Conservation (phyloP, 805 yeast species). For the Yarrowia deformans region DNA sequence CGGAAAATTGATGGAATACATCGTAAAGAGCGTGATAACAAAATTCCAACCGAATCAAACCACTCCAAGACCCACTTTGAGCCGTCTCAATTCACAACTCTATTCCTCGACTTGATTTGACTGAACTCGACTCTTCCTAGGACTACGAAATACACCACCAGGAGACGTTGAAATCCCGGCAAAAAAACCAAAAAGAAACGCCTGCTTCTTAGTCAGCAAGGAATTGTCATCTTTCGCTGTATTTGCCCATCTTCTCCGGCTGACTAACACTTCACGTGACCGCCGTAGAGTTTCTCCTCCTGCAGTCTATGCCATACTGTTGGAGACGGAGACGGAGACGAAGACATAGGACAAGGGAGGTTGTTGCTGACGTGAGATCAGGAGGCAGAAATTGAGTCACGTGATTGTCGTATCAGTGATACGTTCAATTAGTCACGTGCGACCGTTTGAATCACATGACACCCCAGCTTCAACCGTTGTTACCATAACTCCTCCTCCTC, state of each 20-base stretch:
- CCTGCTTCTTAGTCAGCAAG: too few relatives aligned
- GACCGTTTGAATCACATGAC: too few relatives aligned
- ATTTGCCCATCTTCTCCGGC: neutral
- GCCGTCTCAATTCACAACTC: neutral
- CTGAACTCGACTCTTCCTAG: neutral
- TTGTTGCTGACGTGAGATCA: too few relatives aligned
- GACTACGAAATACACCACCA: slow-evolving; percentile 4
- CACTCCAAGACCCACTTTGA: neutral
- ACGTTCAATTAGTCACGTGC: too few relatives aligned
- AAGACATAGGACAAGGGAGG: too few relatives aligned
- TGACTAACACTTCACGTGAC: neutral
- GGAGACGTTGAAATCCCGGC: too few relatives aligned
- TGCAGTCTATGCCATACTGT: slow-evolving; percentile 4
- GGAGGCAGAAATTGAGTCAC: neutral
- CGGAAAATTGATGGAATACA: too few relatives aligned
- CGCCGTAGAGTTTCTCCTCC: neutral
- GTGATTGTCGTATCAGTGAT: neutral
- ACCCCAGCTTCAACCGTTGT: too few relatives aligned
- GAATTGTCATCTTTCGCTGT: too few relatives aligned
- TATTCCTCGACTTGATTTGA: neutral
- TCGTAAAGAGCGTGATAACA: neutral
- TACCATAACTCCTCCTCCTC: too few relatives aligned
- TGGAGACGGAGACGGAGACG: neutral
- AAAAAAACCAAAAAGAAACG: too few relatives aligned
- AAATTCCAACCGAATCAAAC: neutral